Evolutionary conservation across 2,329 filamentous ascomycete genomes (phyloP).

Genomic region (Lecanicillium sp.): DNA sequence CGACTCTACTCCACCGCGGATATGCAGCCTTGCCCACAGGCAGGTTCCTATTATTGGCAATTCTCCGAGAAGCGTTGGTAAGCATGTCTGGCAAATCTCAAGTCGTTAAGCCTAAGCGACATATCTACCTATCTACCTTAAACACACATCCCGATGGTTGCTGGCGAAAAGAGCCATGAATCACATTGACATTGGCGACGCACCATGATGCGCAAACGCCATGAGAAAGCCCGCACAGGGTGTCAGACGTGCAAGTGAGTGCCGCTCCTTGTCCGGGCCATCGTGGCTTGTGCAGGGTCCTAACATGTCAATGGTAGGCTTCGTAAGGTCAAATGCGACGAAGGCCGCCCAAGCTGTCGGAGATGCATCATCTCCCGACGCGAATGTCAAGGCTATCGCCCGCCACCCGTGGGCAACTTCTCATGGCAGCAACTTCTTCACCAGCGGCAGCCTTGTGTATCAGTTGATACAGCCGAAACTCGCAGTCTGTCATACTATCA

Average conservation of each 20-base stretch:
- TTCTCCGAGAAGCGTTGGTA: too few species aligned
- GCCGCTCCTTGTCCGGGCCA: constrained; percentile 1
- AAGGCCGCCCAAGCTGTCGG: constrained; percentile 41
- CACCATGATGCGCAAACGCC: constrained; percentile 17
- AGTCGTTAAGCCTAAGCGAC: too few species aligned
- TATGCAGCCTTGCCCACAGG: too few species aligned
- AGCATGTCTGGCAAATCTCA: too few species aligned
- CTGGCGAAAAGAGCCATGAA: neutral
- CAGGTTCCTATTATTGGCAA: too few species aligned
- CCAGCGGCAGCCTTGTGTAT: constrained; percentile 11
- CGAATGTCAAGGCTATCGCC: constrained; percentile 46
- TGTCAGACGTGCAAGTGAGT: constrained; percentile 49
- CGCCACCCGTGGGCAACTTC: constrained; percentile 19
- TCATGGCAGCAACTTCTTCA: constrained; percentile 28
- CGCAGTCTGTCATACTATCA: constrained; percentile 30
- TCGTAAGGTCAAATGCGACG: constrained; percentile 51
- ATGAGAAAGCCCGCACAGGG: constrained; percentile 34
- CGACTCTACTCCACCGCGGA: too few species aligned
- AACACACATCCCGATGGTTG: too few species aligned
- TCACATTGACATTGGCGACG: neutral
- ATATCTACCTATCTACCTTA: too few species aligned
- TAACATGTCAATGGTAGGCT: constrained; percentile 29
- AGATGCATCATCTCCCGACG: constrained; percentile 44
- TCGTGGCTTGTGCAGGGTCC: neutral
- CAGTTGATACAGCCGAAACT: constrained; percentile 12